These are phyloP conservation scores for Adansonia rubrostipa DNA, from an alignment of 441 rosid species.

Conservation along the genomic window DNA sequence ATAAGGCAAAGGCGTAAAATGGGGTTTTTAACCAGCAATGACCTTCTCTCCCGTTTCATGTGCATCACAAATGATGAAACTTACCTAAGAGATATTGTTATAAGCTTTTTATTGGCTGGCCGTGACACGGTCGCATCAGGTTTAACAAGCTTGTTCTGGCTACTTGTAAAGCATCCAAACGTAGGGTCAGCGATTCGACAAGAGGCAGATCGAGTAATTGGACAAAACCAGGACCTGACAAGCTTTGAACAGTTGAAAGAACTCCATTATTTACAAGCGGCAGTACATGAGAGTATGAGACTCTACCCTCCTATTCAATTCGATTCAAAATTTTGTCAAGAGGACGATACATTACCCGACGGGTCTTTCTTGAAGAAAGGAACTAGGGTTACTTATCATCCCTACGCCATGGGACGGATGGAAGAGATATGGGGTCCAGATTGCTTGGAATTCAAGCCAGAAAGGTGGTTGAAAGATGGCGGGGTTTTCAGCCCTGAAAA, in stretches of 20 bases:
- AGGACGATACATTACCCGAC: conserved; percentile 40
- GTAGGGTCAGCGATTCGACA: conserved; percentile 27
- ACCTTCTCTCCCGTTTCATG: conserved; percentile 71
- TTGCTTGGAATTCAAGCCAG: conserved; percentile 42
- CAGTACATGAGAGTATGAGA: conserved; percentile 42
- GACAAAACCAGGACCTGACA: conserved; percentile 20
- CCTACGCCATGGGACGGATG: conserved; percentile 47
- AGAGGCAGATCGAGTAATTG: conserved; percentile 46
- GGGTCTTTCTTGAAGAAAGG: conserved; percentile 41
- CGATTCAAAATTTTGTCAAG: conserved; percentile 40
- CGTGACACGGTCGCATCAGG: conserved; percentile 47
- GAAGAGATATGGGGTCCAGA: conserved; percentile 42
- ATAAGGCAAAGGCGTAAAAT: conserved; percentile 48
- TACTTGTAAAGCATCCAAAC: conserved; percentile 33
- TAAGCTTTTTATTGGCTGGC: conserved; percentile 39
- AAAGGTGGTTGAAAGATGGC: conserved; percentile 38
- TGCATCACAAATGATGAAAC: conserved; percentile 40
- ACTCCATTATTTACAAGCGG: conserved; percentile 39
- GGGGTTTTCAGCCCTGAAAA: conserved; percentile 33
- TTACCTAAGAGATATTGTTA: conserved; percentile 37
- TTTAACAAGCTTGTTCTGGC: conserved; percentile 44
- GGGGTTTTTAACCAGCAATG: conserved; percentile 40
- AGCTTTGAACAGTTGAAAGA: conserved; percentile 35
- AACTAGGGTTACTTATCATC: conserved; percentile 45
- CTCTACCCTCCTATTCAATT: conserved; percentile 48